Percentiles rank a stretch among this genome's conserved stretches.
phyloP scores from a whole-genome alignment of 176 grass and related monocot genomes.

The Musa schizocarpa region DNA sequence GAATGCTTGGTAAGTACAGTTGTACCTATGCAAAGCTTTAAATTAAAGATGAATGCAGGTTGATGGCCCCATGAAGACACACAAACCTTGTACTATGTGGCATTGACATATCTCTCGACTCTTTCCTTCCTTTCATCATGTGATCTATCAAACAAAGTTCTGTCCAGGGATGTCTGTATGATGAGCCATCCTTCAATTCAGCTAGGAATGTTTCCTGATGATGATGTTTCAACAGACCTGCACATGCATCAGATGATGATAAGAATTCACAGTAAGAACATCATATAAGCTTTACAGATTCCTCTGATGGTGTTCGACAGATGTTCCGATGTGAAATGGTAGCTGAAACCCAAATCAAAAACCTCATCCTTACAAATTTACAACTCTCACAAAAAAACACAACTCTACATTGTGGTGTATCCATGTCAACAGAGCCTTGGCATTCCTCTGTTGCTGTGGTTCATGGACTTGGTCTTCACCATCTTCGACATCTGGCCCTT shows the following conservation, averaged over 20 bases:
- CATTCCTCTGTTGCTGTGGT: slow-evolving; percentile 30
- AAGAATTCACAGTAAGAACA: not conserved
- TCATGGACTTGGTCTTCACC: slow-evolving; percentile 32
- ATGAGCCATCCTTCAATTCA: not conserved
- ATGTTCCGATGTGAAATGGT: not conserved
- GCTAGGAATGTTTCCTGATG: not conserved
- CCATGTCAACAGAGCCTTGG: slow-evolving; percentile 56
- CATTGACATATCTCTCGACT: not conserved
- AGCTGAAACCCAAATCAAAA: not conserved
- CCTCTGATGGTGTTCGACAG: not conserved
- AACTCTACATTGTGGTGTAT: not conserved
- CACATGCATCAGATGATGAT: not conserved
- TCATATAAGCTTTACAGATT: not conserved
- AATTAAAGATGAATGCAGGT: not conserved
- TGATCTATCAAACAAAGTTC: not conserved
- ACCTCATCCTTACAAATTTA: not conserved
- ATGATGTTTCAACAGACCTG: not conserved
- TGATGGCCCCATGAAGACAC: not conserved
- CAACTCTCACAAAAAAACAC: not conserved
- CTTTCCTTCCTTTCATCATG: not conserved
- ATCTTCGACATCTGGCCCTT: slow-evolving; percentile 59
- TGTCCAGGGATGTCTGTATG: not conserved
- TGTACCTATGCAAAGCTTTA: not conserved
- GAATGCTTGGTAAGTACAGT: not conserved
- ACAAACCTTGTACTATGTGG: not conserved